Evolutionary conservation across 2,329 filamentous ascomycete species (phyloP), one percentile per base, ranked within the genome.

Genomic region (Mollisia scopiformis): DNA sequence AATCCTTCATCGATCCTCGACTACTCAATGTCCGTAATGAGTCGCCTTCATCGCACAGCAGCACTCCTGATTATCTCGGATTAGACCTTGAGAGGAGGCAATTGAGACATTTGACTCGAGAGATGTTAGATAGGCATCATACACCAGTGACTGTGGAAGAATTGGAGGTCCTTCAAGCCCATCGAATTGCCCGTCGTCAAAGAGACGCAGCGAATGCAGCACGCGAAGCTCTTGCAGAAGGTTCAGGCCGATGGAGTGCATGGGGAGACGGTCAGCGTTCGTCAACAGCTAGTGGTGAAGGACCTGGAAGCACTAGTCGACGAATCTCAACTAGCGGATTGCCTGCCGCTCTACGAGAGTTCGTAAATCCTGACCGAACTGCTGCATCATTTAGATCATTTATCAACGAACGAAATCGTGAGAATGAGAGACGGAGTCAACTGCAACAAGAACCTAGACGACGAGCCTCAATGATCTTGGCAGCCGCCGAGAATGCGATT

Each of bases 91-190:
- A 72, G 27, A 61, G 64, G 52, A 68, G 70, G 59, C 68, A 72
- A 55, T 66, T 69, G 37, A 63, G 68, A 51, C 64, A 65, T 21
- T 43, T 71, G 19, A 66, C 64, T 23, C 57, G 67, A 39, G 63
- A 69, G 30, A 62, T 70, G 52, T 51, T 80, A 11, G 77, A 83
- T 49, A 73, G 77, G 31, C 72, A 83, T 28, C 83, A 85, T 57
- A 75, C 78, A 31, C 83, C 84, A 1, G 75, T 85, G 30, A 82
- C 79, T 1, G 63, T 79, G 1, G 82, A 84, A 53, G 85, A 88
- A 65, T 82, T 81, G 2, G 72, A 81, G 47, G 82, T 87, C 1
- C 73, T 87, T 2, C 83, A 87, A 61, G 83, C 84, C 2, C 77
- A 86, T 28, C 80, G 84, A 62, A 78, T 78, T 30, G 80, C 83